These are phyloP conservation scores for Epichloe sylvatica DNA, from an alignment of 2,329 filamentous ascomycete genomes.

Conservation along the genomic window DNA sequence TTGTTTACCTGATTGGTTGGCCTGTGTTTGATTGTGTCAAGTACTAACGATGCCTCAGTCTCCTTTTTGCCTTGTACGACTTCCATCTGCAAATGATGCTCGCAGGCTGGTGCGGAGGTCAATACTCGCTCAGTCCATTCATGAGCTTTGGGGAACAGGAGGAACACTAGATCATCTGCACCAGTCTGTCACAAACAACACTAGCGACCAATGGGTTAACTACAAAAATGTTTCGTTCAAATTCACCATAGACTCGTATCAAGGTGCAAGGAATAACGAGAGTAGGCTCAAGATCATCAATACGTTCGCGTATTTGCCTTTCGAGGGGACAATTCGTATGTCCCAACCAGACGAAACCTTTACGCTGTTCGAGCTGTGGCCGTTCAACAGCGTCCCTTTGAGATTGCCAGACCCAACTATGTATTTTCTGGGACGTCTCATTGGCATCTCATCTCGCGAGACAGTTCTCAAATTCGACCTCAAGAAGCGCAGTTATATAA, in stretches of 20 bases:
- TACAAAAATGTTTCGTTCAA: slow-evolving; percentile 62
- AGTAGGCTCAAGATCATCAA: slow-evolving; percentile 67
- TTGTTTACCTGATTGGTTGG: neutral
- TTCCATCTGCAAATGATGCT: slow-evolving; percentile 53
- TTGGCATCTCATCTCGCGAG: slow-evolving; percentile 54
- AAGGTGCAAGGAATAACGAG: slow-evolving; percentile 49
- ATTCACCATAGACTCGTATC: slow-evolving; percentile 73
- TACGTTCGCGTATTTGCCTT: slow-evolving; percentile 62
- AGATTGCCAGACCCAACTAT: slow-evolving; percentile 38
- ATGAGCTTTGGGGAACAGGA: slow-evolving; percentile 78
- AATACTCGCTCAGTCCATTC: slow-evolving; percentile 69
- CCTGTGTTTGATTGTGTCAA: neutral
- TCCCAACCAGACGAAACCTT: slow-evolving; percentile 60
- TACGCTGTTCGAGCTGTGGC: slow-evolving; percentile 71
- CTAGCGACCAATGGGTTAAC: slow-evolving; percentile 48
- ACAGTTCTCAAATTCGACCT: slow-evolving; percentile 64
- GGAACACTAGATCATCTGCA: slow-evolving; percentile 55
- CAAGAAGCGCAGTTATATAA: slow-evolving; percentile 88
- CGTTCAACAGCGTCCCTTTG: slow-evolving; percentile 35
- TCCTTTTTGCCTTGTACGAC: slow-evolving; percentile 66
- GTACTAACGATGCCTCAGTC: slow-evolving; percentile 40
- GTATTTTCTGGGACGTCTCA: slow-evolving; percentile 58
- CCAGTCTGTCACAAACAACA: slow-evolving; percentile 42
- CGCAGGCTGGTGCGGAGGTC: slow-evolving; percentile 56
- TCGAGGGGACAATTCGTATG: slow-evolving; percentile 68